A percentile compares a stretch with the other conserved stretches of the same genome.
Evolutionary conservation across 257 asterid species (phyloP).

Genomic region (Ilex aquifolium): DNA sequence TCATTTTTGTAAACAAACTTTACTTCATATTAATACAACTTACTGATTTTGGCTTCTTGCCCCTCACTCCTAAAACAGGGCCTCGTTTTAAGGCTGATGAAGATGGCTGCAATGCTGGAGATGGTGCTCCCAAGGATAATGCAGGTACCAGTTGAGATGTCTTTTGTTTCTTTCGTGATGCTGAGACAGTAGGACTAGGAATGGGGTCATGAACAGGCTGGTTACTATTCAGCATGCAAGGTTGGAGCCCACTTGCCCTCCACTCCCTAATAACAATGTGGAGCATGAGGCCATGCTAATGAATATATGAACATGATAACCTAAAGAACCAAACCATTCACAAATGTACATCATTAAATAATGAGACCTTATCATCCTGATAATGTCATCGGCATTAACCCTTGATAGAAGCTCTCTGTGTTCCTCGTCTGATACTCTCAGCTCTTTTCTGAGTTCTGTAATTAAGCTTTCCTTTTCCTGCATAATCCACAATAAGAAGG

Average conservation of each 20-base stretch:
- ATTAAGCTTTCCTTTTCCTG: neutral
- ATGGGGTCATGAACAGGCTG: conserved; percentile 31
- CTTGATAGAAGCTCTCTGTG: neutral
- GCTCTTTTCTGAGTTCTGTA: neutral
- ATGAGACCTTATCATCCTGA: neutral
- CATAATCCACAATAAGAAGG: too few relatives aligned
- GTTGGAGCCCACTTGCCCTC: conserved; percentile 30
- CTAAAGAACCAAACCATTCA: neutral
- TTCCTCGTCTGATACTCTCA: neutral
- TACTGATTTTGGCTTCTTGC: conserved; percentile 61
- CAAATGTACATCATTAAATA: neutral
- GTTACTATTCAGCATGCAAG: conserved; percentile 17
- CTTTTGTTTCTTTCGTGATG: conserved; percentile 28
- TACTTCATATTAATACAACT: conserved; percentile 10
- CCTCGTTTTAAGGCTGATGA: conserved; percentile 63
- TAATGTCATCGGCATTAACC: neutral
- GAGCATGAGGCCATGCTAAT: neutral
- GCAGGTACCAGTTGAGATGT: conserved; percentile 20
- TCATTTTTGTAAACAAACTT: neutral
- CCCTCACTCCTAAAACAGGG: conserved; percentile 40
- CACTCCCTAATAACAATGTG: conserved; percentile 18
- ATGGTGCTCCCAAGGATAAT: conserved; percentile 25
- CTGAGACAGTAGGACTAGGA: conserved; percentile 28
- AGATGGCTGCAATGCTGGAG: conserved; percentile 43
- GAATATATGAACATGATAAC: neutral